Percentiles rank a stretch among this genome's conserved stretches.
Conservation (phyloP, 345 rosid genomes). For the Salix caprea region DNA sequence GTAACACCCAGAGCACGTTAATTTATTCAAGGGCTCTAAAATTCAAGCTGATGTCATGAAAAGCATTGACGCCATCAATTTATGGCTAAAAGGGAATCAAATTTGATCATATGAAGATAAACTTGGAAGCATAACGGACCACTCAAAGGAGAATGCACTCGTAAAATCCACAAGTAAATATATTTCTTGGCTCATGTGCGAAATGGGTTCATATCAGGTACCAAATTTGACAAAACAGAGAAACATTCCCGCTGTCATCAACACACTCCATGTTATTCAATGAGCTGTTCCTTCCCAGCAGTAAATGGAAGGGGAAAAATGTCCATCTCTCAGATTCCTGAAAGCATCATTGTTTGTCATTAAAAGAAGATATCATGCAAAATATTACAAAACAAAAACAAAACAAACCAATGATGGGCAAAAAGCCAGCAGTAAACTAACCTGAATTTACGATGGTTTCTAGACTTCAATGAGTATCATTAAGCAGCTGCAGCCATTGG, state of each 20-base stretch:
- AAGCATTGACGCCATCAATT: background rate
- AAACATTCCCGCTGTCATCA: background rate
- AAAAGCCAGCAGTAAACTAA: background rate
- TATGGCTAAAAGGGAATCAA: background rate
- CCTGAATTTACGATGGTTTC: conserved; percentile 2
- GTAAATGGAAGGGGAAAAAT: conserved; percentile 15
- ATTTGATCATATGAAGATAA: background rate
- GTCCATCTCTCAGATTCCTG: conserved; percentile 16
- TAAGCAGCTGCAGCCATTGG: conserved; percentile 20
- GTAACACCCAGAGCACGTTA: background rate
- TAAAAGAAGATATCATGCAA: background rate
- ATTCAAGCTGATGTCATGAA: background rate
- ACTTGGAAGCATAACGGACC: background rate
- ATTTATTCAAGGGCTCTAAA: background rate
- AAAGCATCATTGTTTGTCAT: background rate
- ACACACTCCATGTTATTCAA: conserved; percentile 27
- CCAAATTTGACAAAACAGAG: conserved; percentile 8
- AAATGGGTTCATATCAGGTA: conserved; percentile 4
- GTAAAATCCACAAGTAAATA: background rate
- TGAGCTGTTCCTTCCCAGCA: conserved; percentile 12
- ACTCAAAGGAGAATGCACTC: background rate
- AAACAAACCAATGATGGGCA: background rate
- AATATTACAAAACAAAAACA: background rate
- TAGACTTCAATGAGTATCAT: background rate
- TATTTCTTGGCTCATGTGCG: conserved; percentile 7